Evolutionary conservation across 2,329 filamentous ascomycete species (phyloP).

Genomic region (Colletotrichum australisinense): DNA sequence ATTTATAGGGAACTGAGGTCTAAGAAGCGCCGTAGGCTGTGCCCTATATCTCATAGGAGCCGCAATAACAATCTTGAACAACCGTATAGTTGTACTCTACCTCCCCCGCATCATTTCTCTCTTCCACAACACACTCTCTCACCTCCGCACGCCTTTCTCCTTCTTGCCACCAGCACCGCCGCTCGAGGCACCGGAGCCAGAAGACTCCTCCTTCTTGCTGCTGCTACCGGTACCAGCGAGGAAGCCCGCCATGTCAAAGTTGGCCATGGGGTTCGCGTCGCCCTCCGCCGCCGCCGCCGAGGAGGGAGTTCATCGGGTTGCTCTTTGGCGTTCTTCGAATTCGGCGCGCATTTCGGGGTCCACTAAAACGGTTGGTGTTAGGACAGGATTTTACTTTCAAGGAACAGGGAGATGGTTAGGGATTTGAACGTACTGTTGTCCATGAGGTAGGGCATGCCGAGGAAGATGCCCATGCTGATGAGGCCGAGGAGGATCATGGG

Average conservation of each 20-base stretch:
- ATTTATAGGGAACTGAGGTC: no score
- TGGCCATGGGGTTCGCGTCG: slow-evolving; percentile 56
- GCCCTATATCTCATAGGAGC: background rate
- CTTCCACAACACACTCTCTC: background rate
- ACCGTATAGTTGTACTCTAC: background rate
- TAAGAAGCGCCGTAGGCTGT: background rate
- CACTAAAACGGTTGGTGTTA: slow-evolving; percentile 69
- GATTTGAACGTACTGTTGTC: slow-evolving; percentile 82
- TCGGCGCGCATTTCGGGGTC: slow-evolving; percentile 95
- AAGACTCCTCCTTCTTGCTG: slow-evolving; percentile 55
- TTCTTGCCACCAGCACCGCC: slow-evolving; percentile 45
- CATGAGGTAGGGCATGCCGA: slow-evolving; percentile 95
- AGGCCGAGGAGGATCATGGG: slow-evolving; percentile 96
- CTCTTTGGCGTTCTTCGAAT: slow-evolving; percentile 89
- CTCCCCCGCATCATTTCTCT: background rate
- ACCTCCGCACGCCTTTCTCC: slow-evolving; percentile 55
- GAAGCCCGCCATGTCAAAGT: slow-evolving; percentile 73
- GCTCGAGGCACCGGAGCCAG: slow-evolving; percentile 40
- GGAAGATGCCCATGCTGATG: slow-evolving; percentile 83
- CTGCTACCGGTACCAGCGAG: slow-evolving; percentile 60
- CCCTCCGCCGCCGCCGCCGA: slow-evolving; percentile 49
- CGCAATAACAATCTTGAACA: background rate
- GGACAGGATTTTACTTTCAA: no score
- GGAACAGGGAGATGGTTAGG: background rate
- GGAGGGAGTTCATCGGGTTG: slow-evolving; percentile 71